Conservation (phyloP, 805 yeast genomes). For the Grigorovia jiainica region DNA sequence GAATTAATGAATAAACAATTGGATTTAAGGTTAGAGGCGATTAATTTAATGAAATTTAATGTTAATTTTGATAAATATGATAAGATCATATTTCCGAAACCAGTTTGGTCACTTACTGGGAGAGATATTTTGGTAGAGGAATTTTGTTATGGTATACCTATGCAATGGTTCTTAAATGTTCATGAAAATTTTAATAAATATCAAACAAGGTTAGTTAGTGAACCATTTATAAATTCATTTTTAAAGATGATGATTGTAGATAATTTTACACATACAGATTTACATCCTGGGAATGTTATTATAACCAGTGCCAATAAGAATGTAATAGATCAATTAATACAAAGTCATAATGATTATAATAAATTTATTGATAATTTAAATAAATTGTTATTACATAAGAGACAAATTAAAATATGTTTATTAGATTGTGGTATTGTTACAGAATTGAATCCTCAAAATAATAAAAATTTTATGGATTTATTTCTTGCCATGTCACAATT, state of each 20-base stretch:
- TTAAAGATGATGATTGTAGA: slow-evolving; percentile 86
- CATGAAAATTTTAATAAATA: slow-evolving; percentile 16
- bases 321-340: slow-evolving; percentile 21
- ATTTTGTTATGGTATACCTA: slow-evolving; percentile 71
- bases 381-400: slow-evolving; percentile 36
- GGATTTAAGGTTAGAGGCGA: slow-evolving; percentile 82
- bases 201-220: slow-evolving; percentile 36
- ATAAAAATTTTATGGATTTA: slow-evolving; percentile 79
- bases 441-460: slow-evolving; percentile 65
- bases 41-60: slow-evolving; percentile 64
- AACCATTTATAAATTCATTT: slow-evolving; percentile 82
- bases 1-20: slow-evolving; percentile 80
- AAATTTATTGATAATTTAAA: not conserved
- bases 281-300: slow-evolving; percentile 94
- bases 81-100: slow-evolving; percentile 69
- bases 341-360: slow-evolving; percentile 3
- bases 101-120: slow-evolving; percentile 43
- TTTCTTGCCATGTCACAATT: slow-evolving; percentile 83
- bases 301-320: slow-evolving; percentile 52
- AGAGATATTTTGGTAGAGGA: slow-evolving; percentile 78
- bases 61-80: slow-evolving; percentile 48
- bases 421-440: slow-evolving; percentile 93
- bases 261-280: slow-evolving; percentile 91
- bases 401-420: slow-evolving; percentile 69
- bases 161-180: slow-evolving; percentile 55